Percentiles rank a stretch among this genome's conserved stretches.
Evolutionary conservation across 2,329 filamentous ascomycete species (phyloP).

Genomic region (Mariannaea elegans): DNA sequence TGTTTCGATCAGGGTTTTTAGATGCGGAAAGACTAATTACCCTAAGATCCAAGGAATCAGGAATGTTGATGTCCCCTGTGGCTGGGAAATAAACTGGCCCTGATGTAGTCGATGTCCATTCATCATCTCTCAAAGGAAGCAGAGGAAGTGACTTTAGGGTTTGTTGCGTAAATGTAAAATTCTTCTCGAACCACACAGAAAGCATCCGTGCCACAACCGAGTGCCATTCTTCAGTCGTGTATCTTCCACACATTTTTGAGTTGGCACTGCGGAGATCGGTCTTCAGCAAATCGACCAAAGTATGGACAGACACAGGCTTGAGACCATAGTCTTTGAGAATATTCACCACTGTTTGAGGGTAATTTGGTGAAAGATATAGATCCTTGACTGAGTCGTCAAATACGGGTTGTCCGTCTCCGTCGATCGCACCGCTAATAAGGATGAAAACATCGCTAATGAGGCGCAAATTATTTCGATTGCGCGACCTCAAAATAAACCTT

Average conservation of each 20-base stretch:
- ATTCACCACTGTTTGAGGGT: not conserved
- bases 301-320: rapidly evolving
- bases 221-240: conserved; percentile 25
- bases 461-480: not conserved
- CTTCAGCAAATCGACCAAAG: not conserved
- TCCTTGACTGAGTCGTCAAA: conserved; percentile 17
- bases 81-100: conserved; percentile 15
- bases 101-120: conserved; percentile 1
- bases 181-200: not conserved
- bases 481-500: not conserved
- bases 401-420: conserved; percentile 10
- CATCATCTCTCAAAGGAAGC: conserved; percentile 11
- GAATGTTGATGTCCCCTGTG: conserved; percentile 4
- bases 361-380: conserved; percentile 19
- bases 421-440: not conserved
- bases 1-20: not conserved
- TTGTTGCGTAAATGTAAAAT: not conserved
- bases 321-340: conserved; percentile 17
- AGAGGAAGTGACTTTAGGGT: not conserved
- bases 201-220: not conserved
- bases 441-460: not conserved
- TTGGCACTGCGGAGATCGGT: conserved; percentile 2
- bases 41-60: not conserved
- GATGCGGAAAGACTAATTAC: not conserved
- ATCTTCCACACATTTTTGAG: conserved; percentile 5